These are phyloP conservation scores for Stereum hirsutum DNA, from an alignment of 1,284 basidiomycete genomes.

Conservation along the genomic window DNA sequence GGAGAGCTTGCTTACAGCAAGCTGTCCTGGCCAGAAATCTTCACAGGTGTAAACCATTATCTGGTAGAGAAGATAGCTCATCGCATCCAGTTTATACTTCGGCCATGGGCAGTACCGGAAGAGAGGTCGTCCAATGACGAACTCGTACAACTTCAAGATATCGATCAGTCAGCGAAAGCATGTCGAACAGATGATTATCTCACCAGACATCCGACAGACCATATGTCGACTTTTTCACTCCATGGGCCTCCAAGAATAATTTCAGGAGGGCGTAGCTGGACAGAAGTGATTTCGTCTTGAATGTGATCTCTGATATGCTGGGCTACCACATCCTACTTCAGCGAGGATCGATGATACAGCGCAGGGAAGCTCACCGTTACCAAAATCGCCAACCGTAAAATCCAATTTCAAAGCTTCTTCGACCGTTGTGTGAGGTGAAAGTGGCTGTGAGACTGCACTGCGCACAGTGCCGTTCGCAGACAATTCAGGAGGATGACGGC, in stretches of 20 bases:
- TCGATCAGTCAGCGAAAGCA: background rate
- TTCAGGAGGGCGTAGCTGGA: background rate
- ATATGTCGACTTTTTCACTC: background rate
- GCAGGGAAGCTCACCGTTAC: background rate
- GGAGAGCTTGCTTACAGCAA: background rate
- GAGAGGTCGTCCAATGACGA: background rate
- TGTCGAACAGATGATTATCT: background rate
- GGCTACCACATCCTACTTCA: background rate
- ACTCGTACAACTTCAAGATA: background rate
- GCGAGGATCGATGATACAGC: background rate
- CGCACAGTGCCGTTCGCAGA: background rate
- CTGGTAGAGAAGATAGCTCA: background rate
- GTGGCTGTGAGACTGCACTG: background rate
- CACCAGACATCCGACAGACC: conserved; percentile 13
- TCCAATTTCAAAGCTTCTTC: background rate
- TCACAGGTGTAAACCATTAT: background rate
- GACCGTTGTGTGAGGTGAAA: too few relatives aligned
- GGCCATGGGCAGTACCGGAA: background rate
- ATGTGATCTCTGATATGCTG: background rate
- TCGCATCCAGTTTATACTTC: background rate
- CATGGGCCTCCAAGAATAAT: background rate
- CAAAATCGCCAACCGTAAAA: background rate
- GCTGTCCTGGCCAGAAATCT: background rate
- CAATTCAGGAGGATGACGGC: background rate
- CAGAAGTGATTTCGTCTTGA: background rate